A percentile compares a stretch with the other conserved stretches of the same genome.
Conservation (phyloP, 306 rosid genomes). For the Sechiopsis laciniata region DNA sequence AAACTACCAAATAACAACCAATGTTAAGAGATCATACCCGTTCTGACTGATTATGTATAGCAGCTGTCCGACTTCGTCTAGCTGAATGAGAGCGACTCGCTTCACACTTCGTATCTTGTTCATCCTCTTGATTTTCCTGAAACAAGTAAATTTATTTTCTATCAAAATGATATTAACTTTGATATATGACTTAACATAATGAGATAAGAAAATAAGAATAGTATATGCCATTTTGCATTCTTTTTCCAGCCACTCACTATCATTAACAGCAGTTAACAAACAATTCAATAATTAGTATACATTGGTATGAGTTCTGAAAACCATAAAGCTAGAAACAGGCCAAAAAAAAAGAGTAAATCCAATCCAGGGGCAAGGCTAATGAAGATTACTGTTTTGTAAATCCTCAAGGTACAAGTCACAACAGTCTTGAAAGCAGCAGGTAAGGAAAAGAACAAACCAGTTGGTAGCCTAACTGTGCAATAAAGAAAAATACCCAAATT, state of each 20-base stretch:
- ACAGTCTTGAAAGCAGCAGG: background rate
- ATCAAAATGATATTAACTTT: background rate
- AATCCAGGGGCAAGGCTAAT: background rate
- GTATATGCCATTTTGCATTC: background rate
- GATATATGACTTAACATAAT: background rate
- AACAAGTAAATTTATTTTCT: background rate
- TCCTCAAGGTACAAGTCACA: background rate
- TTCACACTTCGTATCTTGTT: conserved; percentile 31
- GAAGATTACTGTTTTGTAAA: too few species aligned
- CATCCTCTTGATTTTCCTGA: conserved; percentile 27
- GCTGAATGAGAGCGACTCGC: conserved; percentile 26
- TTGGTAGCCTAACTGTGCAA: background rate
- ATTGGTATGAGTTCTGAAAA: background rate
- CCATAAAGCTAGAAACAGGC: background rate
- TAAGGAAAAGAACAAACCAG: background rate
- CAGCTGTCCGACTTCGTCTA: conserved; percentile 39
- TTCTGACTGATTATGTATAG: conserved; percentile 43
- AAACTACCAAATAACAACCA: background rate
- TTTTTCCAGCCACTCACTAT: background rate
- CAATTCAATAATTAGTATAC: background rate
- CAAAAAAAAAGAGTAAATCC: background rate
- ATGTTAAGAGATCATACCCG: conserved; percentile 27
- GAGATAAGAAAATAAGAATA: background rate
- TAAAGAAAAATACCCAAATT: background rate
- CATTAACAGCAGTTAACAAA: background rate